Evolutionary conservation across 495 filamentous ascomycete species (phyloP), one percentile per base, ranked within the genome.

Genomic region (Lichina pygmaea): DNA sequence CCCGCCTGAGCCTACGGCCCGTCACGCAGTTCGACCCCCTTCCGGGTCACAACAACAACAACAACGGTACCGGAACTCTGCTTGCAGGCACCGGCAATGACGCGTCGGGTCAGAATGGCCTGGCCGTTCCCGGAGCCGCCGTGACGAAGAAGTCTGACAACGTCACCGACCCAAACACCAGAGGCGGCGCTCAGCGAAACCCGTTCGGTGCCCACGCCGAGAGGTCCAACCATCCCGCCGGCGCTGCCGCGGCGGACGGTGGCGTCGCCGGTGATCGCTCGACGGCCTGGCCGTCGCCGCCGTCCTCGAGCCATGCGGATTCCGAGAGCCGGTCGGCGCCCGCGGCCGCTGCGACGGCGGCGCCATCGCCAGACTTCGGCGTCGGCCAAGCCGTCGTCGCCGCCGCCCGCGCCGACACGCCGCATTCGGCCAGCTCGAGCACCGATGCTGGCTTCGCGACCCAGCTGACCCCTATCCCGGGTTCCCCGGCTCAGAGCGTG

Each of bases 21-120:
- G 71, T 92, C 33, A 86, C 84, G 46, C 75, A 92, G 53, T 91
- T 95, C 57, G 66, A 78, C 10, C 76, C 71, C 48, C 63, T 84
- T 38, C 54, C 54, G 60, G 54, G 55, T 61, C 45, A 68, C 33
- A 66, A 62, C 33, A 62, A 5, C 10, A 15, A 11, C 13, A 8
- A 62, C 46, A 49, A 62, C 44, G 61, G 57, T 54, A 57, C 62
- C 11, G 61, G 58, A 15, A 52, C 63, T 34, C 53, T 53, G 45
- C 55, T 57, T 39, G 53, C 52, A 44, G 54, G 57, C 7, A 48
- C 33, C 33, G 33, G 31, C 33, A 37, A 34, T 31, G 47, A 31
- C 6, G 46, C 31, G 6, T 8, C 47, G 17, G 2, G 45, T 11
- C 45, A 15, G 8, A 12, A 40, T 13, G 37, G 34, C 32, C 44